These are phyloP conservation scores for Passiflora organensis DNA, from an alignment of 345 rosid genomes.

Conservation along the genomic window DNA sequence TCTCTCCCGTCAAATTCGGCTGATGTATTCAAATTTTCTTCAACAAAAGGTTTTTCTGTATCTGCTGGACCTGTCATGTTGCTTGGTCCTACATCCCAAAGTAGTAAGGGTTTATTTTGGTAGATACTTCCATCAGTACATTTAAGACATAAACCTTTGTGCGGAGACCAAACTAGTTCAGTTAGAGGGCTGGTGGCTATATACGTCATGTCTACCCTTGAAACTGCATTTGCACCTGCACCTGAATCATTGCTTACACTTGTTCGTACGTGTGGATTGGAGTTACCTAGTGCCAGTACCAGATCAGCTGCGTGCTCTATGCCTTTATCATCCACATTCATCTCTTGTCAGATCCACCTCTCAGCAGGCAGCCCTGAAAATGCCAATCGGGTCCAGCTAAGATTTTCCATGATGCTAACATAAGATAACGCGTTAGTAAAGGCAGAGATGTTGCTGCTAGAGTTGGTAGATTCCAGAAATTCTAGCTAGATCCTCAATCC, in stretches of 20 bases:
- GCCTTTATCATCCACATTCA: slow-evolving; percentile 31
- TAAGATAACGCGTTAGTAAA: background rate
- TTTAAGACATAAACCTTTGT: too few species aligned
- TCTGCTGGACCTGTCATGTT: slow-evolving; percentile 19
- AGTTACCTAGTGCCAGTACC: slow-evolving; percentile 36
- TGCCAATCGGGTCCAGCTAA: slow-evolving; percentile 12
- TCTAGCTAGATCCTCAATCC: too few species aligned
- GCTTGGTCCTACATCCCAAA: slow-evolving; percentile 34
- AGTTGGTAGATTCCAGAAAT: too few species aligned
- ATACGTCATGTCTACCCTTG: slow-evolving; percentile 38
- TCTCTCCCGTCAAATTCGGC: slow-evolving; percentile 21
- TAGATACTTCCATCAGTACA: slow-evolving; percentile 55
- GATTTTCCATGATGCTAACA: slow-evolving; percentile 20
- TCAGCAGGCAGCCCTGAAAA: slow-evolving; percentile 31
- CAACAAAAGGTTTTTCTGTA: slow-evolving; percentile 21
- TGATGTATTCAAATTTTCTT: slow-evolving; percentile 13
- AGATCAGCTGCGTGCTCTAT: slow-evolving; percentile 36
- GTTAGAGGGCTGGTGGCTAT: slow-evolving; percentile 53
- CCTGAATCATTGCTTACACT: slow-evolving; percentile 35
- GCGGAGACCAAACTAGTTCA: slow-evolving; percentile 67
- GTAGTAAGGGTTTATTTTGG: slow-evolving; percentile 31
- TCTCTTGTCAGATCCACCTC: slow-evolving; percentile 20
- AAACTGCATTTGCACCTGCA: slow-evolving; percentile 42
- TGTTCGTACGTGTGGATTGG: slow-evolving; percentile 29
- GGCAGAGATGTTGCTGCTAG: background rate